A percentile compares a stretch with the other conserved stretches of the same genome.
These are phyloP conservation scores for Prunus fruticosa DNA, from an alignment of 306 rosid genomes.

Conservation along the genomic window DNA sequence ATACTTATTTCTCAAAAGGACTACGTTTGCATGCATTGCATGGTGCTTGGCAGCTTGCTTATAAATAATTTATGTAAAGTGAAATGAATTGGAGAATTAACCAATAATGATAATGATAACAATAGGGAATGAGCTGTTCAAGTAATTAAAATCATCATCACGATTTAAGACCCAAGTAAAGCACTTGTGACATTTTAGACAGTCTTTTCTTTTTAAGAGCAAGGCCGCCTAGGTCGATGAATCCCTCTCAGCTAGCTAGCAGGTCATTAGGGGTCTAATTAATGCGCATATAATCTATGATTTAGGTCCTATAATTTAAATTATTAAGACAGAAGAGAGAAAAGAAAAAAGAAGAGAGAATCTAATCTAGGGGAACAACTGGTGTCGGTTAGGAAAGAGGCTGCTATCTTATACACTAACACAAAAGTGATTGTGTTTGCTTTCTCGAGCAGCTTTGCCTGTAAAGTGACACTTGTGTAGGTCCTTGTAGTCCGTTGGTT, in stretches of 20 bases:
- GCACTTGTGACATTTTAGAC: not conserved
- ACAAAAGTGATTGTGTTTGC: conserved; percentile 22
- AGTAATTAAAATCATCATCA: conserved; percentile 2
- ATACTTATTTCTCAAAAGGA: not conserved
- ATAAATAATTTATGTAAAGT: not conserved
- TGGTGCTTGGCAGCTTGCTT: conserved; percentile 10
- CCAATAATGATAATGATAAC: conserved; percentile 17
- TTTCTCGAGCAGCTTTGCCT: conserved; percentile 26
- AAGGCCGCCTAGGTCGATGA: too few species aligned
- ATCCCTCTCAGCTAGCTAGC: too few species aligned
- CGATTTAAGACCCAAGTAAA: not conserved
- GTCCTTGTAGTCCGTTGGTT: conserved; percentile 18
- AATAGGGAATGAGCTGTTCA: conserved; percentile 38
- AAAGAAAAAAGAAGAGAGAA: not conserved
- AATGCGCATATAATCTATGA: not conserved
- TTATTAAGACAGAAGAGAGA: not conserved
- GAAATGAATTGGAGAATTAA: not conserved
- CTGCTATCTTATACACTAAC: not conserved
- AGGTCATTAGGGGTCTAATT: not conserved
- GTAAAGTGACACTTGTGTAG: conserved; percentile 15
- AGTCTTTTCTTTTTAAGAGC: not conserved
- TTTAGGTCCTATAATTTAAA: not conserved
- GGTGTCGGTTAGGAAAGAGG: conserved; percentile 20
- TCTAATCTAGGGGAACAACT: conserved; percentile 26
- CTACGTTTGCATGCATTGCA: not conserved